Evolutionary conservation across 345 rosid genomes (phyloP).

Genomic region (Arabidopsis arenosa): DNA sequence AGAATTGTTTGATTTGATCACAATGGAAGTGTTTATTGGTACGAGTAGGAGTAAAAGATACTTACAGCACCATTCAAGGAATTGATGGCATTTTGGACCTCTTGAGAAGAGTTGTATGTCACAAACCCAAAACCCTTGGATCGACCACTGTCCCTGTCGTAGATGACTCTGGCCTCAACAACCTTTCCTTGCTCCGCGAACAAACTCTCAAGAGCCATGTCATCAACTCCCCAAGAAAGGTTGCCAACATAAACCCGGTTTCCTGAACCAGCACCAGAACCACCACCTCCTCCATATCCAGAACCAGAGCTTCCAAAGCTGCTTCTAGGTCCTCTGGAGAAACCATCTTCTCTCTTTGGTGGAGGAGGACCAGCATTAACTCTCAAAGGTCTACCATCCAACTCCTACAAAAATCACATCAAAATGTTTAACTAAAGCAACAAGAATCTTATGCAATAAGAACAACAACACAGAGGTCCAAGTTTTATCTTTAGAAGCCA

Average conservation of each 20-base stretch:
- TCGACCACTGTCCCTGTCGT: constrained; percentile 92
- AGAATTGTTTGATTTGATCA: not conserved
- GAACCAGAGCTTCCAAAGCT: constrained; percentile 44
- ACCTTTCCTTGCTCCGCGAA: constrained; percentile 90
- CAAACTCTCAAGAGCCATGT: constrained; percentile 77
- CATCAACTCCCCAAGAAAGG: constrained; percentile 95
- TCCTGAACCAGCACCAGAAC: constrained; percentile 41
- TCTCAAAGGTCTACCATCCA: constrained; percentile 88
- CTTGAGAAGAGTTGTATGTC: constrained; percentile 75
- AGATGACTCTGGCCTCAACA: constrained; percentile 88
- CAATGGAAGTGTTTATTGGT: not conserved
- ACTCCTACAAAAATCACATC: constrained; percentile 56
- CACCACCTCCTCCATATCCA: constrained; percentile 45
- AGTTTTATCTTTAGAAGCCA: not conserved
- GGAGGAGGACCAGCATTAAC: constrained; percentile 91
- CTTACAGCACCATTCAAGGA: constrained; percentile 87
- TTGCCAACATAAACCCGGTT: constrained; percentile 87
- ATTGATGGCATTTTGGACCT: constrained; percentile 72
- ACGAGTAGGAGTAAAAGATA: constrained; percentile 2
- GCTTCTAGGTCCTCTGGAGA: constrained; percentile 52
- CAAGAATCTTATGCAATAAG: constrained; percentile 1
- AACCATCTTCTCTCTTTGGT: constrained; percentile 59
- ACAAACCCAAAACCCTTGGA: constrained; percentile 98
- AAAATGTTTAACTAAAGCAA: constrained; percentile 4
- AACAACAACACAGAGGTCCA: constrained; percentile 12